phyloP scores from a whole-genome alignment of 1,139 yeast species.

The Blastobotrys indianensis region DNA sequence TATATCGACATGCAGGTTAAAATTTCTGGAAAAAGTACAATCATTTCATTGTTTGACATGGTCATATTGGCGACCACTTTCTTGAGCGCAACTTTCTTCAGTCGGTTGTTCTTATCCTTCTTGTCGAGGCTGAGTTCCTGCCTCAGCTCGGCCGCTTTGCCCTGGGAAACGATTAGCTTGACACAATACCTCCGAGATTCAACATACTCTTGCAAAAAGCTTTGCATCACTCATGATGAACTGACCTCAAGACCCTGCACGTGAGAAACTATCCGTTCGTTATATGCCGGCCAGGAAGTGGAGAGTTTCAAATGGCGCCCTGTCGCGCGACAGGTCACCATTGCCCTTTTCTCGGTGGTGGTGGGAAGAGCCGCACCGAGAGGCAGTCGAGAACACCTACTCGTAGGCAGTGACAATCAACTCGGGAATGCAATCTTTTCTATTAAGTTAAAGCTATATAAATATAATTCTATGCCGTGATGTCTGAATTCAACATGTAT shows the following conservation, averaged over 20 bases:
- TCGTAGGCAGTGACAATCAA: not conserved
- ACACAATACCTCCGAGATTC: not conserved
- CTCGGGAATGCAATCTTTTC: not conserved
- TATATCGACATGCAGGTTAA: conserved; percentile 52
- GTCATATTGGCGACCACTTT: conserved; percentile 80
- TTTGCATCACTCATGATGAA: conserved; percentile 28
- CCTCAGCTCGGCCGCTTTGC: conserved; percentile 48
- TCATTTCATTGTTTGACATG: conserved; percentile 74
- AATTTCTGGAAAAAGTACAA: conserved; percentile 60
- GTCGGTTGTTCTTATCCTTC: conserved; percentile 42
- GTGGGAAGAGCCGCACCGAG: no score
- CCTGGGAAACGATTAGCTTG: conserved; percentile 20
- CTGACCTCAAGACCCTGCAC: not conserved
- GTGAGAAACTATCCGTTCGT: not conserved
- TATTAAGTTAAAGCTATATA: no score
- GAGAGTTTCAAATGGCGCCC: not conserved
- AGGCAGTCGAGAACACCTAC: no score
- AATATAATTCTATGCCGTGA: no score
- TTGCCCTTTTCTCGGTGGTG: no score
- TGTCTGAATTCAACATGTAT: no score
- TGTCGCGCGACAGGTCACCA: not conserved
- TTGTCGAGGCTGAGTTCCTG: conserved; percentile 52
- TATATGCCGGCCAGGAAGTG: conserved; percentile 3
- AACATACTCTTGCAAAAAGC: conserved; percentile 28
- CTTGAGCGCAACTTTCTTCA: conserved; percentile 58